These are phyloP conservation scores for Ramaria rubella DNA, from an alignment of 768 basidiomycete species.

Conservation along the genomic window DNA sequence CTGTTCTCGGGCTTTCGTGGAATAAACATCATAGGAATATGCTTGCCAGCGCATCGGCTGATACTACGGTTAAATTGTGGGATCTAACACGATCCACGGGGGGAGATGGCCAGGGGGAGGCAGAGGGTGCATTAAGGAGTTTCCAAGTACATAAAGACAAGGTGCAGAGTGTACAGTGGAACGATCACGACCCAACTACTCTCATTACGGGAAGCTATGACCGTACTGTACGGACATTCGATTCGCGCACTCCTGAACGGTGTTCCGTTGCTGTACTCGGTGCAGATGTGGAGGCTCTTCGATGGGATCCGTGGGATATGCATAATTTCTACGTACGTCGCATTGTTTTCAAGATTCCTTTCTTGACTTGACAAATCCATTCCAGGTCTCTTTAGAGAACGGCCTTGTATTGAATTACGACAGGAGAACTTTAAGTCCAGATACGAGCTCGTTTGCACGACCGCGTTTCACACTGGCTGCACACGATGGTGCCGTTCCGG, in stretches of 20 bases:
- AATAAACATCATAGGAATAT: conserved; percentile 85
- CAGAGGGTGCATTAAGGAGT: conserved; percentile 66
- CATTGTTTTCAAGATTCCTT: neutral
- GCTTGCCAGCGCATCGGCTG: conserved; percentile 87
- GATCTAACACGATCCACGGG: conserved; percentile 69
- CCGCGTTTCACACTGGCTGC: conserved; percentile 86
- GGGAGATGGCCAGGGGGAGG: conserved; percentile 35
- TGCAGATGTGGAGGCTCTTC: conserved; percentile 87
- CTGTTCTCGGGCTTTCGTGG: conserved; percentile 91
- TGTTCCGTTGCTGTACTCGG: conserved; percentile 83
- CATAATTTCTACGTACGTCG: conserved; percentile 75
- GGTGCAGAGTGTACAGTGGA: conserved; percentile 97
- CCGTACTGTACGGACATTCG: conserved; percentile 90
- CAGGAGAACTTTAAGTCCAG: conserved; percentile 70
- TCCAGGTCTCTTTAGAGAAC: conserved; percentile 93
- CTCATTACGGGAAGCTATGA: conserved; percentile 92
- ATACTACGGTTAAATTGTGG: conserved; percentile 96
- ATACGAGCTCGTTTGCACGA: conserved; percentile 55
- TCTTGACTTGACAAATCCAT: neutral
- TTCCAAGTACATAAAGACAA: conserved; percentile 88
- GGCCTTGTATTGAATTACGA: conserved; percentile 92
- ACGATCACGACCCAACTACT: conserved; percentile 79
- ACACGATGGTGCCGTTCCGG: conserved; percentile 85
- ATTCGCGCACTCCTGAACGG: conserved; percentile 74
- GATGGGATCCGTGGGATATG: conserved; percentile 95